Base-by-base conservation (phyloP, 1,284 basidiomycete species). In the Irpex lacteus region DNA sequence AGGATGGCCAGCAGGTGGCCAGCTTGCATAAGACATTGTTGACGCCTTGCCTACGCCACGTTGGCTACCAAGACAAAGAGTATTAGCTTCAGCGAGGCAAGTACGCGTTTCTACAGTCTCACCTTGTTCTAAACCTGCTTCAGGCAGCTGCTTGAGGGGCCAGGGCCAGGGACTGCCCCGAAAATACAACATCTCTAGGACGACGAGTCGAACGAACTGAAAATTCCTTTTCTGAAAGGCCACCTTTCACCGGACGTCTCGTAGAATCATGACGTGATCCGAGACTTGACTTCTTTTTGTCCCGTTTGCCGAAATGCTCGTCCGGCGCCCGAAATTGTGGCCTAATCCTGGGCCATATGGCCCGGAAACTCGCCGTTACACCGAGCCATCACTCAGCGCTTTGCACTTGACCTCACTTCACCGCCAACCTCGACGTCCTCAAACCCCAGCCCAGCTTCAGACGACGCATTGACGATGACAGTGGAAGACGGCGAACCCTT, bases 401-500 rank as follows among this genome's bases (percentile, higher is more conserved):
- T 26, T 37, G n/a, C 8, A 15, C 26, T 36, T 32, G 18, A 21
- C n/a, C 21, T 15, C 15, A 18, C 52, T 18, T 37, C 44, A 44
- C 32, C 40, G 36, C 40, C 49, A 18, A 34, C 37, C 56, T 26
- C 64, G 26, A 52, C 56, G 6, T 7, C 11, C 11, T 47, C 53
- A 34, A 34, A 34, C 32, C 32, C 32, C 32, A 34, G 5, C 32
- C 32, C 5, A 34, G 32, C 32, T 34, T 34, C 5, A 34, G 32
- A 34, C 32, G 32, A 34, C 40, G n/a, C 40, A 47, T 13, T n/a
- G 5, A 36, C n/a, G 34, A 72, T 73, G 70, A 66, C 70, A 53
- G 40, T 66, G 56, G 65, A 68, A 57, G 66, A 66, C 50, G 62
- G 66, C 15, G 59, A 65, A 9, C 57, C 67, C 13, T 77, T 90